Evolutionary conservation across 2,329 filamentous ascomycete species (phyloP), one percentile per base, ranked within the genome.

Genomic region (Coniochaeta sp.): DNA sequence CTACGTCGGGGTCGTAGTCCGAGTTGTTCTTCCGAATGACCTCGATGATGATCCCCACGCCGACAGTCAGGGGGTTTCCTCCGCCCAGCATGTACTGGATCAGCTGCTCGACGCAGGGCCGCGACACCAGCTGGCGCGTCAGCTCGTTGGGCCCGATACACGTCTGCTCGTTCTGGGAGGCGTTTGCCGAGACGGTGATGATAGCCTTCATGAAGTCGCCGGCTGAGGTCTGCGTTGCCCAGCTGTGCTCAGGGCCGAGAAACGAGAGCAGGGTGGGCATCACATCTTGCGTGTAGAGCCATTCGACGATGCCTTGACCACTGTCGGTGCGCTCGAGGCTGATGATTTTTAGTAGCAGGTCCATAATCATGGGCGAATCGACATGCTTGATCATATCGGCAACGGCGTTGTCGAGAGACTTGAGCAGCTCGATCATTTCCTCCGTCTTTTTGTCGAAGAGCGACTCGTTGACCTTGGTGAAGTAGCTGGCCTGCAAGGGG

Each of bases 11-110:
- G 67, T 99, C 95, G 72, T 99, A 99, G 74, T 99, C 95, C 0
- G 95, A 98, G 73, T 99, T 99, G 75, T 99, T 99, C 78, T 99
- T 99, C 62, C 95, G 86, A 71, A 99, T 99, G 54, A 99, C 95
- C 75, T 99, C 95, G 64, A 99, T 99, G 36, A 99, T 85, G 69
- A 98, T 97, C 22, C 95, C 95, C 12, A 99, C 95, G 57, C 95
- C 95, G 17, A 98, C 96, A 0, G 93, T 98, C 61, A 99, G 77
- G 6, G 95, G 89, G 68, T 99, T 98, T 28, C 95, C 95, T 42
- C 95, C 95, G 58, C 88, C 84, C 16, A 98, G 84, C 95, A 99
- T 99, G 68, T 93, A 91, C 16, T 83, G 79, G 62, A 98, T 91
- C n/a, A 99, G 82, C 62, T 86, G 86, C 69, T 93, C 84, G 58